These are phyloP conservation scores for Myriangium duriaei DNA, from an alignment of 2,329 filamentous ascomycete species.

Conservation along the genomic window DNA sequence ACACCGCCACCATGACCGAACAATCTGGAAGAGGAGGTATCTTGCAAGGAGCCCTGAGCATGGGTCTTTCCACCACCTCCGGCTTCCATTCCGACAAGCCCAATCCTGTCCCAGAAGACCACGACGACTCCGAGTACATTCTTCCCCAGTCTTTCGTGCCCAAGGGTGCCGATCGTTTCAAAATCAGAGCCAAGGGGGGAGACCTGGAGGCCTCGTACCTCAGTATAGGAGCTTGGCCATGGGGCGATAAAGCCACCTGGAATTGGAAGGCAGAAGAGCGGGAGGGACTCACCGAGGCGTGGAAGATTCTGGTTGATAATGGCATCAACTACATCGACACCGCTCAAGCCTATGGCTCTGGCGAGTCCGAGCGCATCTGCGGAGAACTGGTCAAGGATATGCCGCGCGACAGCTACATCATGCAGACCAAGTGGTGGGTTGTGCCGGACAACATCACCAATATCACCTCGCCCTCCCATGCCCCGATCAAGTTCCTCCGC, in stretches of 20 bases:
- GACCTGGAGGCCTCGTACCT: conserved; percentile 15
- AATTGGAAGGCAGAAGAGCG: conserved; percentile 26
- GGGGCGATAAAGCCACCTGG: conserved; percentile 18
- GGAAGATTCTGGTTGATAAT: conserved; percentile 25
- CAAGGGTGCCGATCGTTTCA: conserved; percentile 10
- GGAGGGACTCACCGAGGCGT: conserved; percentile 26
- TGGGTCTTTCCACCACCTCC: conserved; percentile 15
- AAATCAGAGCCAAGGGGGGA: conserved; percentile 14
- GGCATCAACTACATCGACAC: conserved; percentile 34
- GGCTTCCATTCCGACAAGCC: conserved; percentile 17
- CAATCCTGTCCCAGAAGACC: conserved; percentile 12
- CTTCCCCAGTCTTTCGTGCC: conserved; percentile 13
- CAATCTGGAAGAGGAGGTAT: conserved; percentile 19
- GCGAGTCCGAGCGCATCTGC: conserved; percentile 31
- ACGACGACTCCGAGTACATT: conserved; percentile 13
- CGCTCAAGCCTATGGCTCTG: conserved; percentile 31
- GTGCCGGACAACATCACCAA: conserved; percentile 24
- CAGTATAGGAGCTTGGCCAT: conserved; percentile 19
- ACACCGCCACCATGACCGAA: not conserved
- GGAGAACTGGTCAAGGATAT: conserved; percentile 27
- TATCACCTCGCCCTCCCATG: conserved; percentile 21
- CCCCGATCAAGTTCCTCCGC: conserved; percentile 25
- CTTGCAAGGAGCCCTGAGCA: conserved; percentile 16
- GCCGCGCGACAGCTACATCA: conserved; percentile 24
- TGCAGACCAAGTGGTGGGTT: conserved; percentile 32